Evolutionary conservation across 2,329 filamentous ascomycete genomes (phyloP), one percentile per base, ranked within the genome.

Genomic region (Pyrenochaeta sp.): DNA sequence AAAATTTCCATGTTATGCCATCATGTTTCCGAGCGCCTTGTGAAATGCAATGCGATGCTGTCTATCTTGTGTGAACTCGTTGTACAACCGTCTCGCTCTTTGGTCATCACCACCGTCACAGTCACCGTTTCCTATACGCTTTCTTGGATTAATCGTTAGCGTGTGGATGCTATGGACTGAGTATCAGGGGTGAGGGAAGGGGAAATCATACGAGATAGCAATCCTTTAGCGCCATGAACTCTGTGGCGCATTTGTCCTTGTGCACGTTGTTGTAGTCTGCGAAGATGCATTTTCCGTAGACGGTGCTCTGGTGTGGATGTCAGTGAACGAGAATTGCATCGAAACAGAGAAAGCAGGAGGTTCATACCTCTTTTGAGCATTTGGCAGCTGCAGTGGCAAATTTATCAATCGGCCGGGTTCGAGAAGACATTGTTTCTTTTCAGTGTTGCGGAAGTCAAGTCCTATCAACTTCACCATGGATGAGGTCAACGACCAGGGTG

Each of bases 231-330:
- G 77, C 84, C 72, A 94, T 77, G 59, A 99, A 97, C 65, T 96
- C 91, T 44, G 84, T 84, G 4, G 81, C 79, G 65, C 94, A 99
- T 78, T 94, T 94, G 67, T 96, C 90, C 67, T 96, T 96, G 60
- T 91, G 83, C 3, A 96, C 84, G 3, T 90, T 84, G 66, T 93
- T 93, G 74, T 96, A 97, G 67, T 97, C 93, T 26, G 84, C 83
- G 36, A 93, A 82, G 53, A 99, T 86, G 69, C 94, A 99, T 77
- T 91, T 92, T 56, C 93, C 94, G 65, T 97, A 99, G 9, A 83
- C 78, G 3, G 90, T 80, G 38, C 90, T 88, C 93, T 97, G 18
- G 9, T 27, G 1, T 35, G 13, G 19, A 23, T n/a, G n/a, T 30
- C 21, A 28, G 15, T 20, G 13, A 14, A 27, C 18, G 15, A 13